Evolutionary conservation across 257 asterid genomes (phyloP), one percentile per base, ranked within the genome.

Genomic region (Buddleja alternifolia): DNA sequence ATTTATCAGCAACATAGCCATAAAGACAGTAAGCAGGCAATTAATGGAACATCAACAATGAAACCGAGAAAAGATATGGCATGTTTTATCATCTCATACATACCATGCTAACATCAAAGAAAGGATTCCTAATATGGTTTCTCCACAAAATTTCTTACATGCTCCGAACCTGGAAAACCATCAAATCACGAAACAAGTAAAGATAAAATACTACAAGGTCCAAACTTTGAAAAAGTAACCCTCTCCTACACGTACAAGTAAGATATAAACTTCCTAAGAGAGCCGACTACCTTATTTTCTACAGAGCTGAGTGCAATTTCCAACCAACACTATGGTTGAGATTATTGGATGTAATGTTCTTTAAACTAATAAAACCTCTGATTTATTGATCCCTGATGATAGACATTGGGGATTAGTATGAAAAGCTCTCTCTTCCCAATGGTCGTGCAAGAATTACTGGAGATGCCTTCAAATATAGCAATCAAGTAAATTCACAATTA

Each of bases 141-240:
- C 84, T 85, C 91, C 84, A 85, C 74, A 52, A 85, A 88, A 47
- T 85, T 85, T 69, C 91, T 76, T 52, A 86, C 91, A 72, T 85
- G 91, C 73, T 85, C 91, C 81, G 82, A 16, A 84, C 90, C 90
- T 77, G 75, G 19, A 59, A 39, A 52, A 4, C 12, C 8, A 36
- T 1, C 12, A 34, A 7, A 57, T 15, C 51, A 58, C 9, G 16
- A 24, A n/a, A 58, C 9, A 17, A 71, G 8, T 15, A 37, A 10
- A n/a, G 7, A 10, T 67, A 25, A 53, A 67, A n/a, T 53, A n/a
- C 21, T 16, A 40, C 20, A 19, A 14, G 24, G n/a, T n/a, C 29
- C 32, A 68, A 16, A 56, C 20, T 14, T 41, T 23, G 36, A 14
- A 67, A 40, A 1, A 12, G 16, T 37, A 39, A 8, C 10, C 3